Evolutionary conservation across 1,284 basidiomycete genomes (phyloP).

Genomic region (Boletellus deceptivus): DNA sequence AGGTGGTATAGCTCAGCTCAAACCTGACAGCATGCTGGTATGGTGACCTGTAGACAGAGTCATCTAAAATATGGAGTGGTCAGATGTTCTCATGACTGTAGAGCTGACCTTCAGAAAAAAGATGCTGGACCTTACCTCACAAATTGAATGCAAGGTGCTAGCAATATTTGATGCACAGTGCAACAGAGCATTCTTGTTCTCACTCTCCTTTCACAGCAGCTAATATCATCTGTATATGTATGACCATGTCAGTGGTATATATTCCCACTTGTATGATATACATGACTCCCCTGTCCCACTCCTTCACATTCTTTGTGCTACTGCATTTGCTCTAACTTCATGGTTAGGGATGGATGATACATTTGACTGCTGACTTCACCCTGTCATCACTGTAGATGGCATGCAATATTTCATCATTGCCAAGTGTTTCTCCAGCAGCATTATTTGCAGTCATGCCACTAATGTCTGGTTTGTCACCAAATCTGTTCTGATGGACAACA

Average conservation of each 20-base stretch:
- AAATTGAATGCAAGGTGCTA: background rate
- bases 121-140: background rate
- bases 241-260: background rate
- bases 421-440: background rate
- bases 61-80: background rate
- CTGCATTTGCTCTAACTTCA: background rate
- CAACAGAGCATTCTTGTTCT: background rate
- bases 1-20: background rate
- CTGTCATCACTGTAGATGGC: background rate
- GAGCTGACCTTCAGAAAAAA: background rate
- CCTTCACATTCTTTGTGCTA: background rate
- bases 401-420: background rate
- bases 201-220: background rate
- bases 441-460: background rate
- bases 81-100: background rate
- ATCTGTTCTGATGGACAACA: background rate
- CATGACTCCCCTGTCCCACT: background rate
- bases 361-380: background rate
- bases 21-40: constrained; percentile 1
- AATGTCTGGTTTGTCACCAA: background rate
- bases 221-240: background rate
- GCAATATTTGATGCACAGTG: background rate
- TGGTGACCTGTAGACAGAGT: background rate
- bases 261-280: background rate
- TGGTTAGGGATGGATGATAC: background rate